Evolutionary conservation across 2,329 filamentous ascomycete genomes (phyloP).

Genomic region (Cladosporium sp.): DNA sequence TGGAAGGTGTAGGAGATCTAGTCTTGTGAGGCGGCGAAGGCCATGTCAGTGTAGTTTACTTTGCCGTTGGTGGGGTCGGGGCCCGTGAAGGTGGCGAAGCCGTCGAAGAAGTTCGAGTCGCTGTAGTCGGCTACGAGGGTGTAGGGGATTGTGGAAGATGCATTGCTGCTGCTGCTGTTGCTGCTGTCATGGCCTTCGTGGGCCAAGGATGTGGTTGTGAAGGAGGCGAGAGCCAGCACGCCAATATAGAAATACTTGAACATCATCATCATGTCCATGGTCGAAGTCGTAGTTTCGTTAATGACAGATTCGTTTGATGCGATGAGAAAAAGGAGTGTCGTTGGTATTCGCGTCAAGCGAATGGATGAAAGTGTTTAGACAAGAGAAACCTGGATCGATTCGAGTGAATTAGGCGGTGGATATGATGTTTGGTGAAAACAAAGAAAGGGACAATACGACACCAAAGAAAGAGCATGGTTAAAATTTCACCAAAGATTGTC

Average conservation of each 20-base stretch:
- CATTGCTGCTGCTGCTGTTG: conserved; percentile 1
- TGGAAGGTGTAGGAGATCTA: conserved; percentile 39
- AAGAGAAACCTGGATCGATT: background rate
- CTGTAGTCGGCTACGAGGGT: conserved; percentile 27
- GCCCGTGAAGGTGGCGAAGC: conserved; percentile 41
- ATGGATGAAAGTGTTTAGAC: background rate
- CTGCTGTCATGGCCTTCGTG: conserved; percentile 11
- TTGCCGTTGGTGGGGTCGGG: conserved; percentile 42
- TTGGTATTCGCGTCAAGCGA: conserved; percentile 11
- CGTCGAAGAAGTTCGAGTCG: conserved; percentile 39
- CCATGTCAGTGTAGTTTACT: conserved; percentile 20
- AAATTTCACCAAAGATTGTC: conserved; percentile 4
- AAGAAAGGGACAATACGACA: background rate
- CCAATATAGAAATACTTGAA: background rate
- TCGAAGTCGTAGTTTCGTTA: no score
- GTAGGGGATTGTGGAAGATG: conserved; percentile 19
- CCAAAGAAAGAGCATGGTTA: background rate
- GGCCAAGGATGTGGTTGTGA: conserved; percentile 12
- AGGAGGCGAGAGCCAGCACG: conserved; percentile 11
- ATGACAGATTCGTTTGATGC: background rate
- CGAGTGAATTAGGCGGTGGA: background rate
- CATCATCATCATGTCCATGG: no score
- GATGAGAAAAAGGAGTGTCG: background rate
- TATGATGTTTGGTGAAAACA: background rate
- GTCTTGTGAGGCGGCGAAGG: conserved; percentile 33